These are phyloP conservation scores for Penicillium rolfsii DNA, from an alignment of 2,329 filamentous ascomycete species.

Conservation along the genomic window DNA sequence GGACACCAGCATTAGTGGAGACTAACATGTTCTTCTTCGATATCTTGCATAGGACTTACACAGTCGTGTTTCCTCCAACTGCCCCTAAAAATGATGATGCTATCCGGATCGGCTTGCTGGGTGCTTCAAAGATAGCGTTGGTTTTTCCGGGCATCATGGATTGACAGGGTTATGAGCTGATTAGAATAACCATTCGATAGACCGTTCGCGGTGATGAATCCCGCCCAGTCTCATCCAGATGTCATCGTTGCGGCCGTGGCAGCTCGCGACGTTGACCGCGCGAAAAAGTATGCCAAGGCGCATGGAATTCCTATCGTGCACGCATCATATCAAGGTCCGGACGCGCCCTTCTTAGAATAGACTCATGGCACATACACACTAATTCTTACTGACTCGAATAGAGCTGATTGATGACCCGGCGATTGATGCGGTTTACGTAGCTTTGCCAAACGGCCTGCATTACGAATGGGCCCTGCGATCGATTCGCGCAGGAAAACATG, in stretches of 20 bases:
- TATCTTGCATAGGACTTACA: not conserved
- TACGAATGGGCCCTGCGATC: constrained; percentile 7
- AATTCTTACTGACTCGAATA: not conserved
- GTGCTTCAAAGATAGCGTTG: constrained; percentile 4
- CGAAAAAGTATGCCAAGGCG: not conserved
- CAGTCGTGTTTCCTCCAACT: not conserved
- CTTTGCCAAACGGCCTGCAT: constrained; percentile 5
- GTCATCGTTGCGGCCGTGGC: constrained; percentile 3
- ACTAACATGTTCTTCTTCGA: not conserved
- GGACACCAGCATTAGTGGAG: not conserved
- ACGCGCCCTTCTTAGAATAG: not conserved
- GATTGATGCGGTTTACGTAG: constrained; percentile 1
- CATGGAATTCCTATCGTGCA: constrained; percentile 8
- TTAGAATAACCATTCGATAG: not conserved
- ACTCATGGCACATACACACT: not conserved
- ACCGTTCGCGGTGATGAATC: not conserved
- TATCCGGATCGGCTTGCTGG: constrained; percentile 3
- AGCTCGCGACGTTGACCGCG: not conserved
- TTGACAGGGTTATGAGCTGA: not conserved
- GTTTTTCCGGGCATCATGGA: not conserved
- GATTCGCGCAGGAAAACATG: constrained; percentile 5
- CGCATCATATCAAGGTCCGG: constrained; percentile 3
- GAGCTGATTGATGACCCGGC: constrained; percentile 3
- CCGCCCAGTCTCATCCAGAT: constrained; percentile 3
- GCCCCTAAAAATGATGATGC: constrained; percentile 1